Evolutionary conservation across 1,284 basidiomycete species (phyloP).

Genomic region (Neolentinus lepideus): DNA sequence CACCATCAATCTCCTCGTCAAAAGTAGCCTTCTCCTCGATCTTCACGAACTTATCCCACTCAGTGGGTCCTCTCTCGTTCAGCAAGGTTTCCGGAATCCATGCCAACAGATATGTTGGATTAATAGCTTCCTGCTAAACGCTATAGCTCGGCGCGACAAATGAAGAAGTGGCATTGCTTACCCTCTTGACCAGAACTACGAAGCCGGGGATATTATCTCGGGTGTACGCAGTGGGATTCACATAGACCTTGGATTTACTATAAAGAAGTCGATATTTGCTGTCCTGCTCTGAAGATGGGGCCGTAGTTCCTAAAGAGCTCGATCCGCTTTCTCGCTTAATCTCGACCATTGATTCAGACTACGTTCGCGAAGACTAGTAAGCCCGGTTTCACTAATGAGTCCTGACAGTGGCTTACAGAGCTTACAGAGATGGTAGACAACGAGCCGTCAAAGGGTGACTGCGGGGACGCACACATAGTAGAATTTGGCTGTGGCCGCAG

Average conservation of each 20-base stretch:
- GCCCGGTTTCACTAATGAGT: neutral
- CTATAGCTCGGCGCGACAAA: conserved; percentile 9
- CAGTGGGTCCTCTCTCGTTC: conserved; percentile 66
- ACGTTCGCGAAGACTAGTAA: conserved; percentile 6
- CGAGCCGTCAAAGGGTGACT: conserved; percentile 26
- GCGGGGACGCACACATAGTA: conserved; percentile 20
- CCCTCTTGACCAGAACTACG: conserved; percentile 79
- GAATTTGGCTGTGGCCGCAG: neutral
- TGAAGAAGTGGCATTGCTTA: conserved; percentile 25
- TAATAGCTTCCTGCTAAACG: conserved; percentile 54
- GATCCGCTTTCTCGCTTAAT: conserved; percentile 42
- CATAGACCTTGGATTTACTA: conserved; percentile 88
- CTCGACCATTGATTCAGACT: conserved; percentile 75
- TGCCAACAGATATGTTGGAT: conserved; percentile 69
- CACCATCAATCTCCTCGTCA: conserved; percentile 70
- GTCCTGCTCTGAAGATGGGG: conserved; percentile 26
- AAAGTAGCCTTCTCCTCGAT: conserved; percentile 58
- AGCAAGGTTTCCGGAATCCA: conserved; percentile 83
- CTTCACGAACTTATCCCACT: conserved; percentile 83
- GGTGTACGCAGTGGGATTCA: conserved; percentile 88
- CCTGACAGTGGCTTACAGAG: conserved; percentile 3
- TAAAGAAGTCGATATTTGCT: conserved; percentile 68
- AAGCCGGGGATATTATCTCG: conserved; percentile 94
- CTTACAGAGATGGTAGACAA: conserved; percentile 39
- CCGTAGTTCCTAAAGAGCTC: conserved; percentile 17